Percentiles rank a stretch among this genome's conserved stretches.
These are phyloP conservation scores for Leishmania guyanensis DNA, from an alignment of 208 protist species.

Conservation along the genomic window DNA sequence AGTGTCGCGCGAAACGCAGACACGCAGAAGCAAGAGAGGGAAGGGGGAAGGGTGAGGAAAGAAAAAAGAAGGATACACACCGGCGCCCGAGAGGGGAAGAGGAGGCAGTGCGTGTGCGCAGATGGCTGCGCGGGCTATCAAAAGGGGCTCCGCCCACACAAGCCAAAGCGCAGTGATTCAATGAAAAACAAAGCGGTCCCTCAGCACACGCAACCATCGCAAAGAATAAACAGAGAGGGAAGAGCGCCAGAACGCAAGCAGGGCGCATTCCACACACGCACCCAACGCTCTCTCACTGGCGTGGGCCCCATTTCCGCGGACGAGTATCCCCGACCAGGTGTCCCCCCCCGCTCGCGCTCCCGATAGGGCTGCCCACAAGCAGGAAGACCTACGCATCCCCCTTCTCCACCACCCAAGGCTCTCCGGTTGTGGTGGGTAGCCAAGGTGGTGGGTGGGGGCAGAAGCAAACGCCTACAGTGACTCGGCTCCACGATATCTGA, in stretches of 20 bases:
- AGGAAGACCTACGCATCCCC: no score
- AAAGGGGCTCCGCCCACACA: no score
- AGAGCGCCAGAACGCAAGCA: background rate
- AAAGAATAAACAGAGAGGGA: background rate
- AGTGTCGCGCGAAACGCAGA: no score
- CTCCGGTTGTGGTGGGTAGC: background rate
- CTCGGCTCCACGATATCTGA: background rate
- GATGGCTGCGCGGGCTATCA: no score
- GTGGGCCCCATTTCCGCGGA: background rate
- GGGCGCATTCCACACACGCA: background rate
- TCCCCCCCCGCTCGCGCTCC: background rate
- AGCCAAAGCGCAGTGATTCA: no score
- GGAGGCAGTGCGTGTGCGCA: no score
- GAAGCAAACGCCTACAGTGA: background rate
- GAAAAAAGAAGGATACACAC: no score
- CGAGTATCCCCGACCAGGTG: background rate
- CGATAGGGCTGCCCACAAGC: background rate
- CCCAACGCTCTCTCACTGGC: background rate
- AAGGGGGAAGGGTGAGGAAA: no score
- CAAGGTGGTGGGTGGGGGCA: background rate
- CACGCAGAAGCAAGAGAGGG: no score
- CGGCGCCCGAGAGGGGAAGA: no score
- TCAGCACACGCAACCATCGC: no score
- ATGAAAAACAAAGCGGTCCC: no score
- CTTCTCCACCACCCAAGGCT: background rate